These are phyloP conservation scores for Phylloporus rhodoxanthus DNA, from an alignment of 768 basidiomycete species.

Conservation along the genomic window DNA sequence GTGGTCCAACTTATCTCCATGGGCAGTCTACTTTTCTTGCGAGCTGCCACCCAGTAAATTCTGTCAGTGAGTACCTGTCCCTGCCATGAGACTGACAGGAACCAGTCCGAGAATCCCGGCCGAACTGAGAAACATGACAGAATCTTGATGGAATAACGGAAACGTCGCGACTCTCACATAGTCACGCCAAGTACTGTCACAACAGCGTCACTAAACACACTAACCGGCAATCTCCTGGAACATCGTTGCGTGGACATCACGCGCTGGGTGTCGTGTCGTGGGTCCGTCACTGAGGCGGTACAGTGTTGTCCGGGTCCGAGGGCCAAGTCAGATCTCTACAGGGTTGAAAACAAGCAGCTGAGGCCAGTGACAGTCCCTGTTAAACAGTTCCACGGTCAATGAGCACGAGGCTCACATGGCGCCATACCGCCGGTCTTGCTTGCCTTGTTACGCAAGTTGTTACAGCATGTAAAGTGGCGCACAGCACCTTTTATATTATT, in stretches of 20 bases:
- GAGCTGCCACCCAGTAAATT: neutral
- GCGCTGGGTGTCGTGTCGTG: slow-evolving; percentile 7
- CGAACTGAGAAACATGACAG: neutral
- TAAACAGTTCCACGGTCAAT: neutral
- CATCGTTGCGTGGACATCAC: slow-evolving; percentile 12
- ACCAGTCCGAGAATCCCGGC: neutral
- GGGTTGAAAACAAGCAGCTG: slow-evolving; percentile 5
- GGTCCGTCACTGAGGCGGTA: slow-evolving; percentile 2
- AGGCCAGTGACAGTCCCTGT: slow-evolving; percentile 4
- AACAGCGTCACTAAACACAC: slow-evolving; percentile 1
- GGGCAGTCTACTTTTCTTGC: neutral
- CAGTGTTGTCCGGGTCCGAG: slow-evolving; percentile 21
- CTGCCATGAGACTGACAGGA: slow-evolving; percentile 2
- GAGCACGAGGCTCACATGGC: slow-evolving; percentile 3
- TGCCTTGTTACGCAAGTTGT: slow-evolving; percentile 8
- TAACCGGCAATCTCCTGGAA: slow-evolving; percentile 6
- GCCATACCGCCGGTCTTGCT: slow-evolving; percentile 17
- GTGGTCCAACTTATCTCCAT: slow-evolving; percentile 7
- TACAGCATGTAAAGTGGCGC: slow-evolving; percentile 1
- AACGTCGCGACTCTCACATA: neutral
- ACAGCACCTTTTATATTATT: slow-evolving; percentile 1
- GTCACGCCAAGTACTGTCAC: slow-evolving; percentile 7
- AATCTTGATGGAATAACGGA: neutral
- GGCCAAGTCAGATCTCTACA: slow-evolving; percentile 11
- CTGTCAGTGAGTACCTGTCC: neutral